phyloP scores from a whole-genome alignment of 768 basidiomycete species.

The Brasilioporus rufonigricans region DNA sequence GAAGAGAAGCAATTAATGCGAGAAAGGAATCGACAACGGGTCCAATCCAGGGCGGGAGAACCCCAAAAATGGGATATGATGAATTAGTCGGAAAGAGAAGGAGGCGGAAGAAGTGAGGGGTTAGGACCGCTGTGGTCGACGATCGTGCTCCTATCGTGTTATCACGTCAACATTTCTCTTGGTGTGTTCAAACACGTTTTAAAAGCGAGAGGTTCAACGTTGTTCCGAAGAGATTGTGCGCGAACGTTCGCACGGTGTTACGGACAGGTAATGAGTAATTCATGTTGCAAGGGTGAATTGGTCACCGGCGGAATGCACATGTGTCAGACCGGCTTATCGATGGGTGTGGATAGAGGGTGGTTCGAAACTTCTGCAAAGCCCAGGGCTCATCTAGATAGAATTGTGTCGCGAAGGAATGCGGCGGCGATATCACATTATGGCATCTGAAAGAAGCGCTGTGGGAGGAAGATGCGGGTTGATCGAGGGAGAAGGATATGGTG shows the following conservation, averaged over 20 bases:
- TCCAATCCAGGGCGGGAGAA: neutral
- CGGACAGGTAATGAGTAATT: neutral
- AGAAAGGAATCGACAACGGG: slow-evolving; percentile 1
- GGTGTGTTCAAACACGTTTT: neutral
- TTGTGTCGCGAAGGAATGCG: slow-evolving; percentile 1
- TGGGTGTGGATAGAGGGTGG: neutral
- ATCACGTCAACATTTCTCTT: neutral
- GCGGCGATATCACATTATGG: slow-evolving; percentile 24
- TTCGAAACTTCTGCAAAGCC: slow-evolving; percentile 6
- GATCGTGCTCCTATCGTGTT: neutral
- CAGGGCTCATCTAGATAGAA: slow-evolving; percentile 12
- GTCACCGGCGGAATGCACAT: neutral
- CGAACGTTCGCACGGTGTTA: slow-evolving; percentile 3
- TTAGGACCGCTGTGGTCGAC: too few relatives aligned
- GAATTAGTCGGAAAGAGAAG: slow-evolving; percentile 2
- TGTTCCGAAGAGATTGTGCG: neutral
- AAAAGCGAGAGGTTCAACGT: slow-evolving; percentile 1
- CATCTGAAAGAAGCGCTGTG: slow-evolving; percentile 17
- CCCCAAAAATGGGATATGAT: neutral
- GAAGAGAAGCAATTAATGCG: neutral
- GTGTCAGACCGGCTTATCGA: slow-evolving; percentile 5
- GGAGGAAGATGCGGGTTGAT: slow-evolving; percentile 23
- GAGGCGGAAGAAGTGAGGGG: too few relatives aligned
- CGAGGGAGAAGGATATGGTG: slow-evolving; percentile 9
- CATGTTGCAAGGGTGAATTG: neutral